A percentile compares a stretch with the other conserved stretches of the same genome.
phyloP scores from a whole-genome alignment of 495 filamentous ascomycete genomes.

The Elaphomyces granulatus region DNA sequence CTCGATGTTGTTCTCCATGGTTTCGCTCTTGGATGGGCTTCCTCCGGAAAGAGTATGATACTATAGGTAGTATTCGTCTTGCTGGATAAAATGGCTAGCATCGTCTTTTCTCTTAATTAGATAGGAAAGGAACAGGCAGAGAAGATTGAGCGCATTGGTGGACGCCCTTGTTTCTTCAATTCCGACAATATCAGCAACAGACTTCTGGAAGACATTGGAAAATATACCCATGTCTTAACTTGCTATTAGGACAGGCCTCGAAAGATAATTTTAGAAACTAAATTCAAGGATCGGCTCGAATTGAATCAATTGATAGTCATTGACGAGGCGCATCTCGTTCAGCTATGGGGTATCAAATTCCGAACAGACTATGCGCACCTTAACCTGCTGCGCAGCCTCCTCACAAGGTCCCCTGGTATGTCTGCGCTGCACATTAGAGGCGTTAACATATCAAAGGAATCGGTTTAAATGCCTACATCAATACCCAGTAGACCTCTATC shows the following conservation, averaged over 20 bases:
- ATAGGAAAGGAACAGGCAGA: slow-evolving; percentile 5
- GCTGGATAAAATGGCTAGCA: slow-evolving; percentile 2
- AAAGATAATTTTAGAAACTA: neutral
- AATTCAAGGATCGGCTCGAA: neutral
- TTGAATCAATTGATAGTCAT: neutral
- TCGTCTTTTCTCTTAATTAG: slow-evolving; percentile 5
- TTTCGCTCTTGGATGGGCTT: too few relatives aligned
- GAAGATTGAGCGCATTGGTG: slow-evolving; percentile 1
- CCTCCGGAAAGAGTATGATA: slow-evolving; percentile 8
- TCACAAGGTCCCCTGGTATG: neutral
- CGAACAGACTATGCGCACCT: neutral
- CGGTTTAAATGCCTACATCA: neutral
- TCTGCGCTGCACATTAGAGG: neutral
- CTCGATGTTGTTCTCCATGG: too few relatives aligned
- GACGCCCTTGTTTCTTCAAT: neutral
- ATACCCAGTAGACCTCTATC: neutral
- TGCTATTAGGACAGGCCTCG: neutral
- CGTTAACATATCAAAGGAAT: neutral
- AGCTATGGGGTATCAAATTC: slow-evolving; percentile 1
- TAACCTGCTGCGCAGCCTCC: neutral
- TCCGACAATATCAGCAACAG: neutral
- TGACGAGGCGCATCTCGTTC: slow-evolving; percentile 1
- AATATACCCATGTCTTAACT: slow-evolving; percentile 1
- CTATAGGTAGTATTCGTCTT: slow-evolving; percentile 5
- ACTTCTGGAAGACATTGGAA: neutral